phyloP scores from a whole-genome alignment of 1,139 yeast species.

The Sugiyamaella xylanicola region DNA sequence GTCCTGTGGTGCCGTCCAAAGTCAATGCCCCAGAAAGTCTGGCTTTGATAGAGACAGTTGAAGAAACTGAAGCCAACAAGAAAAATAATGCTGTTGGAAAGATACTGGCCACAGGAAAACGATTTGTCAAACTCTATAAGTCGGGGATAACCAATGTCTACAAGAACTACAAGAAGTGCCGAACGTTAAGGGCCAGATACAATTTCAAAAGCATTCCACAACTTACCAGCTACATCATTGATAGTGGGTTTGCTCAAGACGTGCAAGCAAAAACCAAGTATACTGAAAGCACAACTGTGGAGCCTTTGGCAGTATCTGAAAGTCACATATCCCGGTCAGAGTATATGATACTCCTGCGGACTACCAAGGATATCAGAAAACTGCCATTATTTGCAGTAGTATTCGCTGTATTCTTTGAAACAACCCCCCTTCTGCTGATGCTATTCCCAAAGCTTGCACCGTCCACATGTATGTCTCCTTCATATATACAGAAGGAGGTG shows the following conservation, averaged over 20 bases:
- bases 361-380: constrained; percentile 57
- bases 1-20: constrained; percentile 8
- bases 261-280: constrained; percentile 24
- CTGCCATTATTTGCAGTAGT: constrained; percentile 65
- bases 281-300: constrained; percentile 2
- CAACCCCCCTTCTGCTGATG: constrained; percentile 62
- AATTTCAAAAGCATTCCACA: constrained; percentile 27
- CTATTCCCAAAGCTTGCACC: constrained; percentile 67
- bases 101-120: constrained; percentile 37
- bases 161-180: constrained; percentile 33
- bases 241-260: constrained; percentile 33
- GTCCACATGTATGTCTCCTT: constrained; percentile 66
- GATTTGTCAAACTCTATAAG: constrained; percentile 39
- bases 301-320: background rate
- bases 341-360: constrained; percentile 58
- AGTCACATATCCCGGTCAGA: constrained; percentile 52
- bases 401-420: constrained; percentile 61
- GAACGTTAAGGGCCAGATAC: constrained; percentile 27
- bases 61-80: background rate
- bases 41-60: constrained; percentile 1
- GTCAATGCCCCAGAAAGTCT: constrained; percentile 14
- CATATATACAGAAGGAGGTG: constrained; percentile 41
- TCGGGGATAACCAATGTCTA: constrained; percentile 42
- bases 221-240: constrained; percentile 37
- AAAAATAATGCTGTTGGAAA: constrained; percentile 15